A percentile compares a stretch with the other conserved stretches of the same genome.
These are phyloP conservation scores for Diophrys appendiculata DNA, from an alignment of 73 alveolate species.

Conservation along the genomic window DNA sequence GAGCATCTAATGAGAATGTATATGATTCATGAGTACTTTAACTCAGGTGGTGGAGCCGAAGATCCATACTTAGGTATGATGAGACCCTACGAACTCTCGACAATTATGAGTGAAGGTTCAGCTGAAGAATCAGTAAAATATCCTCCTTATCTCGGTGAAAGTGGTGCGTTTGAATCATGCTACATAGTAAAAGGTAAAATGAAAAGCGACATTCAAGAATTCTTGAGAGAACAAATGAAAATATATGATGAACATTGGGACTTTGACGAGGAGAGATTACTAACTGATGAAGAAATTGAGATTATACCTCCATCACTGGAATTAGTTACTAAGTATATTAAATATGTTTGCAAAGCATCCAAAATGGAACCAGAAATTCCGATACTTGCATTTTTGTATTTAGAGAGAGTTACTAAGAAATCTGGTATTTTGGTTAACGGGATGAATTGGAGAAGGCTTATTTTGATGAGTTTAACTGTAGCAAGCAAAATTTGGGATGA, in stretches of 20 bases:
- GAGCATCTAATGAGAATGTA: no score
- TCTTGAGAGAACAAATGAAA: background rate
- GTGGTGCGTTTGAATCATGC: no score
- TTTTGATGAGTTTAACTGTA: constrained; percentile 87
- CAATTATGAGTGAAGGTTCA: no score
- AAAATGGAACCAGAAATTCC: constrained; percentile 96
- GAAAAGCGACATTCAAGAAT: no score
- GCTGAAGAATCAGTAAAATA: no score
- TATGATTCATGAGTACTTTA: no score
- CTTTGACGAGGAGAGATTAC: background rate
- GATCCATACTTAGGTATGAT: no score
- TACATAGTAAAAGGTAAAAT: no score
- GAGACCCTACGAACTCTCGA: no score
- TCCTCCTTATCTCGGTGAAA: no score
- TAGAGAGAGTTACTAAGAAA: constrained; percentile 93
- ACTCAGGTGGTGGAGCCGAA: no score
- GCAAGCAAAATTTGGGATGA: constrained; percentile 99
- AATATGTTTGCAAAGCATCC: constrained; percentile 84
- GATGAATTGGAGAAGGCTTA: constrained; percentile 96
- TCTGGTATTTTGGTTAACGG: constrained; percentile 91
- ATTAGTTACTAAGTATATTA: no score
- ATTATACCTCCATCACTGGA: constrained; percentile 2
- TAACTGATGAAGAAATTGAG: constrained; percentile 8
- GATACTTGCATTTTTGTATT: constrained; percentile 90
- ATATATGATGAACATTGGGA: background rate